Evolutionary conservation across 257 asterid genomes (phyloP).

Genomic region (Ilex aquifolium): DNA sequence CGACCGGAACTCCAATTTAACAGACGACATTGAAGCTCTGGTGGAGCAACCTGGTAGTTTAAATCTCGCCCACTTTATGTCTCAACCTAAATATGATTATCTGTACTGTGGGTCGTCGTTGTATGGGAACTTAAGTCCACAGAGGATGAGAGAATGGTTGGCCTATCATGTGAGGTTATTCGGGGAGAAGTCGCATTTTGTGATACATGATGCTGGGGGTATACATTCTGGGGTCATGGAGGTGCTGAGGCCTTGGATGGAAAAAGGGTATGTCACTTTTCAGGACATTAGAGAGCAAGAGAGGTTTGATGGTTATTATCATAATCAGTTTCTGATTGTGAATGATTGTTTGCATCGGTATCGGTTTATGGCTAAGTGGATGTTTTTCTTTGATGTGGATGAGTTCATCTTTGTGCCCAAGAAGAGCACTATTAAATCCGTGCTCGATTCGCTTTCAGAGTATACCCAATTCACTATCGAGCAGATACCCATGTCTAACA

Average conservation of each 20-base stretch:
- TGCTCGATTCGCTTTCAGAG: slow-evolving; percentile 42
- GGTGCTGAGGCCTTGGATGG: slow-evolving; percentile 77
- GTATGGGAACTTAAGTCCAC: slow-evolving; percentile 65
- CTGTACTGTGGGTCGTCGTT: slow-evolving; percentile 71
- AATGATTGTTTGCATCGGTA: slow-evolving; percentile 77
- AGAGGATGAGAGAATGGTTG: slow-evolving; percentile 71
- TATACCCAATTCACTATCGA: slow-evolving; percentile 74
- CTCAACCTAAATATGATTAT: slow-evolving; percentile 46
- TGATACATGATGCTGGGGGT: slow-evolving; percentile 88
- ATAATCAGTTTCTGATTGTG: slow-evolving; percentile 70
- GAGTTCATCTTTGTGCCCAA: slow-evolving; percentile 61
- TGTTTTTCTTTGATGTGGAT: slow-evolving; percentile 81
- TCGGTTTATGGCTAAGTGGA: slow-evolving; percentile 59
- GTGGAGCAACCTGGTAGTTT: slow-evolving; percentile 22
- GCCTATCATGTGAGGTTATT: slow-evolving; percentile 61
- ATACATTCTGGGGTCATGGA: slow-evolving; percentile 53
- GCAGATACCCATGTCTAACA: slow-evolving; percentile 77
- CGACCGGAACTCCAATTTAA: slow-evolving; percentile 23
- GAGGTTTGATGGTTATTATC: slow-evolving; percentile 76
- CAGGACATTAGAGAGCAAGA: slow-evolving; percentile 79
- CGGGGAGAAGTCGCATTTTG: slow-evolving; percentile 68
- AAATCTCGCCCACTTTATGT: slow-evolving; percentile 26
- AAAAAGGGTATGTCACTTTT: slow-evolving; percentile 60
- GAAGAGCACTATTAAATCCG: slow-evolving; percentile 47
- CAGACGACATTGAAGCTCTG: slow-evolving; percentile 46